Conservation (phyloP, 345 rosid genomes). For the Brassica juncea region DNA sequence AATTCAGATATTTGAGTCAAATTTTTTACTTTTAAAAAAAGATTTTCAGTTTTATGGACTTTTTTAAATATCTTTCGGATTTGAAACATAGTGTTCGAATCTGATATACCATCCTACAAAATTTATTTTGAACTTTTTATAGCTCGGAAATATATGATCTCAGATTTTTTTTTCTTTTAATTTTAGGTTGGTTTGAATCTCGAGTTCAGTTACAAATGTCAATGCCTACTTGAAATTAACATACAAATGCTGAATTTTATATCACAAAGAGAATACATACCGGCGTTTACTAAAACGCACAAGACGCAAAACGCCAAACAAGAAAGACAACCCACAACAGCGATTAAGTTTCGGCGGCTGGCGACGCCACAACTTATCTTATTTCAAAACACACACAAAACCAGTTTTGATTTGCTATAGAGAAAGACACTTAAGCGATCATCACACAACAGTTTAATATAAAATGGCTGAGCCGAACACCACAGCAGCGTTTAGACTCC, state of each 20-base stretch:
- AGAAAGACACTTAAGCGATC: conserved; percentile 52
- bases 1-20: no score
- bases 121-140: neutral
- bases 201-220: neutral
- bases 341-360: conserved; percentile 25
- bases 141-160: neutral
- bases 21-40: no score
- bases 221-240: neutral
- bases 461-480: conserved; percentile 63
- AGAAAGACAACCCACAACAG: neutral
- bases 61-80: no score
- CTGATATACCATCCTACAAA: neutral
- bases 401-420: neutral
- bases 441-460: conserved; percentile 81
- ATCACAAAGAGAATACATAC: neutral
- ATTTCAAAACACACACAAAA: conserved; percentile 24
- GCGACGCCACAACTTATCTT: conserved; percentile 17
- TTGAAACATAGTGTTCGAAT: neutral
- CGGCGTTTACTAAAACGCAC: conserved; percentile 3
- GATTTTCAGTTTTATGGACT: neutral
- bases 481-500: conserved; percentile 53
- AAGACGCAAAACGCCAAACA: conserved; percentile 8
- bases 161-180: neutral
- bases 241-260: conserved; percentile 9
- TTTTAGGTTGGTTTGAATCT: neutral